Base-by-base conservation (phyloP, 2,329 filamentous ascomycete genomes). In the Pseudopyrenochaeta lycopersici region DNA sequence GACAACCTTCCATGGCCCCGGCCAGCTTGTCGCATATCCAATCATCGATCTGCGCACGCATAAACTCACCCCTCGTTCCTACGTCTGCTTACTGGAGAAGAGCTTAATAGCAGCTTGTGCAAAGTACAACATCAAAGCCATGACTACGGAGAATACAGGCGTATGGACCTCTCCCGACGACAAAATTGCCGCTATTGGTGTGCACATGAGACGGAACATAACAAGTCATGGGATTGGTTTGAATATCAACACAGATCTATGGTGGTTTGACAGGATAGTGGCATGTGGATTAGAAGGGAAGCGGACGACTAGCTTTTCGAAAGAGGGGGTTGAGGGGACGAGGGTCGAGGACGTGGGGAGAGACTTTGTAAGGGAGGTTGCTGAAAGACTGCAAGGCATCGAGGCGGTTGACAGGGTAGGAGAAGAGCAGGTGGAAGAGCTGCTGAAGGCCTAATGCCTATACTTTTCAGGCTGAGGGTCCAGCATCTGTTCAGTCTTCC, bases 1-100 rank as follows among this genome's bases (percentile, higher is more conserved):
- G 62, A 93, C 91, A 0, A 98, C 95, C 2, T 98, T 97, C 79
- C 95, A 99, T 73, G 95, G 94, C 0, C 95, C 94, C 0, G 94
- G 94, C 0, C 95, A 99, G 74, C 78, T 96, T 43, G 90, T 97
- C 31, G 86, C 93, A n/a, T 99, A 96, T 81, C 92, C 94, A 2
- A 86, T 97, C 45, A 74, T 96, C n/a, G 92, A 97, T 74, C 83
- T 98, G 51, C 86, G 85, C 49, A 82, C 84, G 10, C 84, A 92
- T 61, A 77, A 79, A 0, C 79, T 95, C 17, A 88, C 85, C 4
- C 89, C 95, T 11, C 81, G 91, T 15, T 85, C 85, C 56, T 97
- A 96, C 76, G 89, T 96, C 5, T 83, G 86, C 31, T 76, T 92
- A 29, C 82, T 99, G 1, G 93, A 99, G 73, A 82, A 87, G 55